These are phyloP conservation scores for Trichoderma polysporum DNA, from an alignment of 2,329 filamentous ascomycete species.

Conservation along the genomic window DNA sequence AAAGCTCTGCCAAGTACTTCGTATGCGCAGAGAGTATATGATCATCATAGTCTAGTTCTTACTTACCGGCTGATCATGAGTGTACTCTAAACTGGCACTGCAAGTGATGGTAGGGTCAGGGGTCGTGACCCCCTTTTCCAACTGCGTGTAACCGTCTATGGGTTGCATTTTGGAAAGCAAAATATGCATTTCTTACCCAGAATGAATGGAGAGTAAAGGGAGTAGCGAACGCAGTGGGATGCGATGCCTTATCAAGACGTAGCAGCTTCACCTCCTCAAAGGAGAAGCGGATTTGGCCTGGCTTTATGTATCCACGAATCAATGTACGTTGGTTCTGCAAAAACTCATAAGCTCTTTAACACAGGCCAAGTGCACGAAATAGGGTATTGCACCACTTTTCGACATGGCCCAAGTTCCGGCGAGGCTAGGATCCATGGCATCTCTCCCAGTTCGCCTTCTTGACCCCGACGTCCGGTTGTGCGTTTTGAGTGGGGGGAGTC, in stretches of 20 bases:
- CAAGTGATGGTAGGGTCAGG: not conserved
- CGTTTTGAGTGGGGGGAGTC: not conserved
- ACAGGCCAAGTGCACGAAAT: not conserved
- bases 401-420: not conserved
- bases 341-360: not conserved
- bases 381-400: not conserved
- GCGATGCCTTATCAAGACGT: not conserved
- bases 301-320: not conserved
- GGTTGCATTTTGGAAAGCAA: not conserved
- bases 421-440: not conserved
- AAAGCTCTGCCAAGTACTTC: not conserved
- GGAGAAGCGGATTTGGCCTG: not conserved
- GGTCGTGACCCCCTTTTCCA: constrained; percentile 1
- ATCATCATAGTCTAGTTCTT: not conserved
- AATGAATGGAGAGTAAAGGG: not conserved
- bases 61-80: not conserved
- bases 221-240: not conserved
- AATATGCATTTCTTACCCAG: not conserved
- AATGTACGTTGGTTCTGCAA: not conserved
- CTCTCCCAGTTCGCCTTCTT: not conserved
- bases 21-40: not conserved
- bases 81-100: not conserved
- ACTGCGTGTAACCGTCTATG: not conserved
- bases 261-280: not conserved
- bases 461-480: not conserved